Evolutionary conservation across 2,329 filamentous ascomycete species (phyloP), one percentile per base, ranked within the genome.

Genomic region (Sarocladium strictum): DNA sequence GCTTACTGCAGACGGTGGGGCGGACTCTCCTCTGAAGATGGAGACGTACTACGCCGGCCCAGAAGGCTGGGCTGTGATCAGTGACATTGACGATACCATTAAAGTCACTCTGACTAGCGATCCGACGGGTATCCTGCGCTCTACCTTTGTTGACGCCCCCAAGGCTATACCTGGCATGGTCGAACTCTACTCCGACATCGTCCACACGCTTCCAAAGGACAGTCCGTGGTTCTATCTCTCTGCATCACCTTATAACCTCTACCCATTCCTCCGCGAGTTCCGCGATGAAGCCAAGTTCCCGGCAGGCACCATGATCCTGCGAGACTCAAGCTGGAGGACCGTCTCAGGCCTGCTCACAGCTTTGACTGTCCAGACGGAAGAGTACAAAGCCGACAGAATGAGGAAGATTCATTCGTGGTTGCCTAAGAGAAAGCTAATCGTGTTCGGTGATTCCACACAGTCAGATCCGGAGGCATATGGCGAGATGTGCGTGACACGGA

Each of bases 221-320:
- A 86, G 90, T 1, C 81, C 90, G 0, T 96, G 89, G 79, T 96
- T 96, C 75, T 97, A 97, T 69, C 80, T 97, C 47, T 95, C 90
- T 0, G 92, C 93, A 0, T 96, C 91, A 0, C 93, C 93, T 0
- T 97, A 97, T 75, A 96, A 95, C 62, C 80, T 97, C 10, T 97
- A 97, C 65, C 87, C 89, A 0, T 94, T 97, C 70, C 78, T 97
- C 23, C 85, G 80, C 55, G 69, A 77, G 1, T 97, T 97, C 71
- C 78, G 90, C 33, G 73, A 85, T 54, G 14, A 35, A 32, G 67
- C 76, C 1, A 73, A 87, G 69, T 97, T 86, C 65, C 89, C 87
- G 0, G 79, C 79, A 2, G 93, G 93, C 11, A 90, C 90, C 23
- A 78, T 97, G 58, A 83, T 97, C 33, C 79, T 97, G 6, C 86